A percentile compares a stretch with the other conserved stretches of the same genome.
These are phyloP conservation scores for Kodamaea ohmeri DNA, from an alignment of 1,139 yeast genomes.

Conservation along the genomic window DNA sequence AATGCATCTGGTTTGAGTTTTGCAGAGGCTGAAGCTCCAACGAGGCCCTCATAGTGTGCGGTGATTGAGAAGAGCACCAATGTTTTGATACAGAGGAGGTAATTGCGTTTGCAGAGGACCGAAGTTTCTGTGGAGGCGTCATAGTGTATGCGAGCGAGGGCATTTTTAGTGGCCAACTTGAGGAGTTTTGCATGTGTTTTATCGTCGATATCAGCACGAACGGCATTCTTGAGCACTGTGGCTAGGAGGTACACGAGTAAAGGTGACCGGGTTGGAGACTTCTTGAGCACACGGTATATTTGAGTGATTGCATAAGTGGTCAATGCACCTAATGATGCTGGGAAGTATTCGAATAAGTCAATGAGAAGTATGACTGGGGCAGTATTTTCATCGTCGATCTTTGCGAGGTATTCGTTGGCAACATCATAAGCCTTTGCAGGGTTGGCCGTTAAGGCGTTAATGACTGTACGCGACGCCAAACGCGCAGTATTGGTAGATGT, in stretches of 20 bases:
- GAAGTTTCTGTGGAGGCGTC: constrained; percentile 21
- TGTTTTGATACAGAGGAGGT: constrained; percentile 33
- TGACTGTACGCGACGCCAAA: constrained; percentile 31
- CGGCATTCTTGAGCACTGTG: constrained; percentile 36
- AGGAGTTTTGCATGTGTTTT: constrained; percentile 38
- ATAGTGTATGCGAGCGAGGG: constrained; percentile 14
- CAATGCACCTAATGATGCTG: constrained; percentile 38
- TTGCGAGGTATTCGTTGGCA: constrained; percentile 36
- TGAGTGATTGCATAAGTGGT: constrained; percentile 35
- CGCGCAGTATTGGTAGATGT: constrained; percentile 28
- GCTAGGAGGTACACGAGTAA: constrained; percentile 34
- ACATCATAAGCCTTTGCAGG: constrained; percentile 42
- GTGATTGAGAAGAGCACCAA: constrained; percentile 33
- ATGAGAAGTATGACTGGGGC: constrained; percentile 29
- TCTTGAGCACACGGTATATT: constrained; percentile 41
- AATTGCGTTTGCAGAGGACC: constrained; percentile 33
- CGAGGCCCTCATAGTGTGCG: constrained; percentile 38
- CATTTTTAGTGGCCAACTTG: constrained; percentile 32
- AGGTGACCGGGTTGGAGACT: constrained; percentile 27
- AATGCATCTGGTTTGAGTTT: constrained; percentile 45
- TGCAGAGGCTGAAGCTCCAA: constrained; percentile 35
- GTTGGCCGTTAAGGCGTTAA: constrained; percentile 28
- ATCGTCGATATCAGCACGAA: constrained; percentile 41
- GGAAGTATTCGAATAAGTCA: constrained; percentile 40
- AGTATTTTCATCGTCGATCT: constrained; percentile 22